Base-by-base conservation (phyloP, 169 alveolate species). In the Plasmodium gonderi region DNA sequence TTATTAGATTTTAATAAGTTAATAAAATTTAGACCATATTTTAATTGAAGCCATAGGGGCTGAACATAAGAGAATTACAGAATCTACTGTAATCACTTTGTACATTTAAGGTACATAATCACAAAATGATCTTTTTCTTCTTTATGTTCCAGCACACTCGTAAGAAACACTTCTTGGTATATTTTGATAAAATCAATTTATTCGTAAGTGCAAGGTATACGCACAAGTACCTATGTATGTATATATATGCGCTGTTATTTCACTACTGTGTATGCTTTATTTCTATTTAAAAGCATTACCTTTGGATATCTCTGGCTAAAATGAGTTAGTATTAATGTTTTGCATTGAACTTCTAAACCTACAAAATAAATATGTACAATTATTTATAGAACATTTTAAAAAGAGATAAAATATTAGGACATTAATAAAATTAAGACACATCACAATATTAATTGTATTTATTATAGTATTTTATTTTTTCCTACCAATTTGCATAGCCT, bases 261-360 rank as follows among this genome's bases (percentile, higher is more conserved):
- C 33, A 17, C 1, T 33, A 9, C 42, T 23, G 67, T 42, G 67
- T 33, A 60, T 60, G 42, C 11, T 5, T 42, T 78, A 45, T 78
- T 40, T 42, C 6, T 45, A 38, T 76, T 60, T 76, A 40, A 49
- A 47, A 40, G 33, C 20, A 40, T 87, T 90, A 97, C 97, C 91
- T 91, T 96, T 68, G 98, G 98, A 82, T 97, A 98, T 45, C 99
- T 92, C 77, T 97, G 99, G 83, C 98, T 97, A 95, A 98, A 98
- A 94, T 98, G 99, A 8, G 99, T 98, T 42, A 98, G 83, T 31
- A 97, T 91, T 44, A 97, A 90, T 64, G 77, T 91, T 91, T 91
- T 91, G 54, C 97, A 95, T 31, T 87, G 45, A 80, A 95, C 95
- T 42, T 87, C 90, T 42, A 64, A 36, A 87, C 93, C 93, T 87